Conservation (phyloP, 2,329 filamentous ascomycete species). For the Sodiomyces alkalinus region DNA sequence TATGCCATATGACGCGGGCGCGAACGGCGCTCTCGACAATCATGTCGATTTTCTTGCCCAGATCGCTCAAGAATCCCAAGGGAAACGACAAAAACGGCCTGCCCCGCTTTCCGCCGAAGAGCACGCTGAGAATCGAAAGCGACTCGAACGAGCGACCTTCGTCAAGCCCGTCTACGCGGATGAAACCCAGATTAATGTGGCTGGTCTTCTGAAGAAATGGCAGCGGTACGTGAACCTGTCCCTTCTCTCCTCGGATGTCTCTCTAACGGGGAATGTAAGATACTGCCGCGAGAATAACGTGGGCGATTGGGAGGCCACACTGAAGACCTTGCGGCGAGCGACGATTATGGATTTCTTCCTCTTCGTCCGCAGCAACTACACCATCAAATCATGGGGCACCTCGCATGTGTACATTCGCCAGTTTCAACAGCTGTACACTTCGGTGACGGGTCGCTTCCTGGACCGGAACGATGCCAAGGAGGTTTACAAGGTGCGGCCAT, state of each 20-base stretch:
- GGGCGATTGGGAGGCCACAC: constrained; percentile 8
- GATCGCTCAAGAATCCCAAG: constrained; percentile 1
- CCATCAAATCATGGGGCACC: constrained; percentile 11
- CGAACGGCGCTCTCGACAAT: background rate
- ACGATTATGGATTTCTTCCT: constrained; percentile 13
- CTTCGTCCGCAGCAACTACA: constrained; percentile 10
- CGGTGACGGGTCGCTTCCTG: constrained; percentile 9
- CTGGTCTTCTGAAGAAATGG: constrained; percentile 10
- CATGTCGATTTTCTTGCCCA: constrained; percentile 6
- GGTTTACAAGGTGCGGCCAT: constrained; percentile 11
- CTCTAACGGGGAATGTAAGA: too few species aligned
- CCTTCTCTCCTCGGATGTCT: background rate
- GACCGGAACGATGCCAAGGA: constrained; percentile 12
- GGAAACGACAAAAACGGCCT: constrained; percentile 2
- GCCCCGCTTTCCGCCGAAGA: constrained; percentile 9
- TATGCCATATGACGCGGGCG: background rate
- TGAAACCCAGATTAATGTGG: constrained; percentile 10
- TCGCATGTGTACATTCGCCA: constrained; percentile 12
- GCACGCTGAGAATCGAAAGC: constrained; percentile 7
- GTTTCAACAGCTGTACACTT: constrained; percentile 13
- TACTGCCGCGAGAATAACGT: constrained; percentile 10
- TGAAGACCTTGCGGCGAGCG: constrained; percentile 7
- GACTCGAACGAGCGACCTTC: constrained; percentile 8
- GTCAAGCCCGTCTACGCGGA: constrained; percentile 10
- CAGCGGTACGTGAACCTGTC: constrained; percentile 7